Base-by-base conservation (phyloP, 306 rosid genomes). In the Carpinus viminea region DNA sequence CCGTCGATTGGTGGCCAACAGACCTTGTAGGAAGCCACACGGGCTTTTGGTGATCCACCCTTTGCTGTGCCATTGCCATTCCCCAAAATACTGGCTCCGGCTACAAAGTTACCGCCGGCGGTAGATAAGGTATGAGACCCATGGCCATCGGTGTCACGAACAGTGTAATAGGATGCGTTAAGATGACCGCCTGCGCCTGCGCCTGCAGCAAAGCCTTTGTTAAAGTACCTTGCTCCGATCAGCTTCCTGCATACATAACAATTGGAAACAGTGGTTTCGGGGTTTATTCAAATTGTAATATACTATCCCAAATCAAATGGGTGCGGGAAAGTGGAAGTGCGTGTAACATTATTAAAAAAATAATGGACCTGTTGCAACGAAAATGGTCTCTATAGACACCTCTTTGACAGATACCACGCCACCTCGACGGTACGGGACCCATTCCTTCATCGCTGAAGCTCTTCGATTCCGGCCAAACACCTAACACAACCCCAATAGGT, bases 81-180 rank as follows among this genome's bases (percentile, higher is more conserved):
- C 10, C 97, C 94, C 5, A 86, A 79, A 5, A 90, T 84, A 72
- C 45, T 87, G 1, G 79, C 90, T 9, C 86, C 81, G 0, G 38
- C 3, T 7, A 91, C 91, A 52, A 84, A 85, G 54, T 41, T 95
- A 8, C 98, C 98, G 0, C 91, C 98, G 0, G 96, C 98, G 0
- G 98, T 95, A 21, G 98, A 95, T 59, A 95, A 79, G 46, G 99
- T 95, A 46, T 95, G 99, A 11, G 97, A 26, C 4, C 99, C 99
- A 68, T 95, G 98, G 62, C 99, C 99, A 0, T 69, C 87, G 7
- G 34, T 1, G 86, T 95, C 99, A 1, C 97, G 87, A 0, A 87
- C 73, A 5, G 80, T 79, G 34, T 75, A 5, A 2, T 13, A n/a
- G 8, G 88, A 73, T 7, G 0, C n/a, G n/a, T 69, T 70, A 0